Percentiles rank a stretch among this genome's conserved stretches.
These are phyloP conservation scores for Nymphaea colorata DNA, from an alignment of 164 flowering plant species.

Conservation along the genomic window DNA sequence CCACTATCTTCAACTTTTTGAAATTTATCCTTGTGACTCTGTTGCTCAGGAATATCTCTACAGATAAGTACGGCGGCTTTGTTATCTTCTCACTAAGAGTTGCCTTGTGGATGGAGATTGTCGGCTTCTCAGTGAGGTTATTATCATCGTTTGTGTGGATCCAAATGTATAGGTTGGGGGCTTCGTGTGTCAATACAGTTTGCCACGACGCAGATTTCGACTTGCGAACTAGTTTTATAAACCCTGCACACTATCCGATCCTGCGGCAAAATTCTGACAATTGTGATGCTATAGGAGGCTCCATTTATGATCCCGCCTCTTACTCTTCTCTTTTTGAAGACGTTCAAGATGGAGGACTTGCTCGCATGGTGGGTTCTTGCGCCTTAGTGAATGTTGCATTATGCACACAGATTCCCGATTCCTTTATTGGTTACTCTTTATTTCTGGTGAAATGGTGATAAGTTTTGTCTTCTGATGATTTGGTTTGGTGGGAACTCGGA, in stretches of 20 bases:
- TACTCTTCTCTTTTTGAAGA: conserved; percentile 78
- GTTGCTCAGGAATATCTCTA: conserved; percentile 54
- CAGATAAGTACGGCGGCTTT: conserved; percentile 26
- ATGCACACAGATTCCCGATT: too few relatives aligned
- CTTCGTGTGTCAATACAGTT: conserved; percentile 30
- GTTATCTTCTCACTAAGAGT: conserved; percentile 56
- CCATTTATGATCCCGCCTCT: conserved; percentile 78
- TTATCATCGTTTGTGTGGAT: conserved; percentile 78
- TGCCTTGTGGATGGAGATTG: conserved; percentile 59
- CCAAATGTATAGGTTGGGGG: conserved; percentile 87
- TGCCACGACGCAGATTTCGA: conserved; percentile 35
- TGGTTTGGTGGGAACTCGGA: too few relatives aligned
- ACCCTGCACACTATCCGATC: conserved; percentile 36
- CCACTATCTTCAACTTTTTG: not conserved
- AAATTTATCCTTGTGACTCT: not conserved
- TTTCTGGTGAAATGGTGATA: too few relatives aligned
- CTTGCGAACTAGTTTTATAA: conserved; percentile 64
- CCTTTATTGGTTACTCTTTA: too few relatives aligned
- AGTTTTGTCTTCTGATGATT: too few relatives aligned
- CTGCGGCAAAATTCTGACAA: conserved; percentile 35
- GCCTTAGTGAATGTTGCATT: too few relatives aligned
- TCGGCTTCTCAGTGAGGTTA: conserved; percentile 58
- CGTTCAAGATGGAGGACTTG: conserved; percentile 24
- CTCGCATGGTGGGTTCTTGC: too few relatives aligned
- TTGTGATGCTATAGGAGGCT: conserved; percentile 55